phyloP scores from a whole-genome alignment of 75 land plant genomes.

The Picea glauca region DNA sequence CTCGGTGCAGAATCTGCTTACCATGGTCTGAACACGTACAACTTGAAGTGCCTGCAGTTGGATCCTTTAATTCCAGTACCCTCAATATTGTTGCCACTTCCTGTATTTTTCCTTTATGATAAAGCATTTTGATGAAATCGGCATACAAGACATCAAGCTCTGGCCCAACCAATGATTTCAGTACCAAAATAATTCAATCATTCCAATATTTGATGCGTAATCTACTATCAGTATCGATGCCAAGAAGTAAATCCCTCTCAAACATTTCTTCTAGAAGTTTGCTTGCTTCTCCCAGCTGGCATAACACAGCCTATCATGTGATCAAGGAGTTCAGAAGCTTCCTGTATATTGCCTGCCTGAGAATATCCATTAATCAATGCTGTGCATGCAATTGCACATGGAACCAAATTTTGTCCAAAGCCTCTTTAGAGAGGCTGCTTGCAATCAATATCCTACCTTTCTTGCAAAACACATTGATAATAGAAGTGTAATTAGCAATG shows the following conservation, averaged over 20 bases:
- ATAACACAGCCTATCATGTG: slow-evolving; percentile 16
- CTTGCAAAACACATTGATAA: slow-evolving; percentile 28
- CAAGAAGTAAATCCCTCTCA: slow-evolving; percentile 22
- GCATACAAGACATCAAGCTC: not conserved
- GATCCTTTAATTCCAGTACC: slow-evolving; percentile 7
- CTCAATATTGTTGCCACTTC: slow-evolving; percentile 5
- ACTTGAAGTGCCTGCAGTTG: not conserved
- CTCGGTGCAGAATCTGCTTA: no score
- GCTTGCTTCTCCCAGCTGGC: slow-evolving; percentile 67
- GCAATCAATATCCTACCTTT: slow-evolving; percentile 37
- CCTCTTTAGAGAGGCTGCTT: slow-evolving; percentile 26
- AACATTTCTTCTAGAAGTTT: slow-evolving; percentile 56
- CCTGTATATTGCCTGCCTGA: slow-evolving; percentile 11
- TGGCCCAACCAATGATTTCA: not conserved
- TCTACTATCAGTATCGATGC: not conserved
- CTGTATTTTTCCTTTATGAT: slow-evolving; percentile 6
- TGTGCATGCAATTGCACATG: slow-evolving; percentile 7
- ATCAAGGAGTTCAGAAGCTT: slow-evolving; percentile 22
- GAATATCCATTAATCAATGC: slow-evolving; percentile 15
- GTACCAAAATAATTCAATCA: not conserved
- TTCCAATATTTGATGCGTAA: not conserved
- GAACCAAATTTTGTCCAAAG: slow-evolving; percentile 15
- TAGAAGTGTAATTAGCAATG: slow-evolving; percentile 21
- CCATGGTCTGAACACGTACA: not conserved
- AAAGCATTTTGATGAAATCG: not conserved